Base-by-base conservation (phyloP, 345 rosid species). In the Ricinus communis region DNA sequence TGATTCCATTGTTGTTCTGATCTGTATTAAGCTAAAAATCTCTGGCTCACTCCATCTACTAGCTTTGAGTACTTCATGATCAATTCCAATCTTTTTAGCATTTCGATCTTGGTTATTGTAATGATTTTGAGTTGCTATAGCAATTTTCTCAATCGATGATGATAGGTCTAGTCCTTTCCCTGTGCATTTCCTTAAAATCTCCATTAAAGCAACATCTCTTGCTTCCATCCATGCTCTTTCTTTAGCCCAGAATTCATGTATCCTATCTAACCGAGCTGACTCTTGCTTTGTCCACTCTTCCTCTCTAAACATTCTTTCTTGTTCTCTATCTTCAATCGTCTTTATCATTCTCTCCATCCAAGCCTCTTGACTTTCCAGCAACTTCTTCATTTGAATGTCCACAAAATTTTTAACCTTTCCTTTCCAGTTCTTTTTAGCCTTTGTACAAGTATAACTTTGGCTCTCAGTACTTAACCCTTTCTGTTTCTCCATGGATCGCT, bases 171-270 rank as follows among this genome's bases (percentile, higher is more conserved):
- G 25, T 5, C 82, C 72, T 72, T 72, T 82, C 61, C 87, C 88
- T 5, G 90, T 77, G 61, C 89, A 49, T 59, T 74, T 85, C 30
- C 83, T 84, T 79, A 94, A 80, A 9, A 93, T 77, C 53, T 92
- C 97, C 86, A 91, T 88, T 64, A 95, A 79, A 53, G 93, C 87
- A 9, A 84, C 84, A 80, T 95, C 97, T 5, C 97, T 86, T 66
- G 97, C 85, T 80, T 90, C 97, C 45, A 95, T 92, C 85, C 99
- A 87, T 15, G 88, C 91, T 77, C 96, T 74, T 68, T 95, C 97
- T 72, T 88, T 85, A 58, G 90, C 93, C 99, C 99, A 95, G 68
- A 89, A 89, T 77, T 74, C 75, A 68, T 85, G 93, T 69, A 92
- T 93, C 79, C 82, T 85, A 18, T 89, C 93, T 0, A 82, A 68